Conservation (phyloP, 257 asterid genomes). For the Lycium ferocissimum region DNA sequence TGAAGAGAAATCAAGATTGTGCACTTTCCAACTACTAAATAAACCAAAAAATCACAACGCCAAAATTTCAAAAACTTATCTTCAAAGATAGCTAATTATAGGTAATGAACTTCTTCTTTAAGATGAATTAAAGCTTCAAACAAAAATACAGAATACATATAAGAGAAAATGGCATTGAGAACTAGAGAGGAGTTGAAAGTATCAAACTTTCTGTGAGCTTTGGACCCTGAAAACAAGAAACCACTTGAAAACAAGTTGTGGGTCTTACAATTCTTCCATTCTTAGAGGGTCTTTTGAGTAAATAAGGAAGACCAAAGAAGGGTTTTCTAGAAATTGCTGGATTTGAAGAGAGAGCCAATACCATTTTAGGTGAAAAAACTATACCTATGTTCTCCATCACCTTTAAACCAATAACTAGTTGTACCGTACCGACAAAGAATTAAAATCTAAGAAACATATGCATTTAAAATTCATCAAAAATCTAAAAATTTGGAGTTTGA, state of each 20-base stretch:
- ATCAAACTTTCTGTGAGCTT: slow-evolving; percentile 63
- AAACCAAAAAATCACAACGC: too few relatives aligned
- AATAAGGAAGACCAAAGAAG: slow-evolving; percentile 60
- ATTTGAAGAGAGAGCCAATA: slow-evolving; percentile 62
- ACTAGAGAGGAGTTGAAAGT: slow-evolving; percentile 27
- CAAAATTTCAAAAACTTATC: not conserved
- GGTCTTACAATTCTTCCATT: slow-evolving; percentile 44
- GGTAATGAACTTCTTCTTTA: not conserved
- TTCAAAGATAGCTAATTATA: not conserved
- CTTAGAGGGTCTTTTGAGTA: slow-evolving; percentile 46
- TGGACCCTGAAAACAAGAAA: slow-evolving; percentile 52
- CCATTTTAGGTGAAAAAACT: slow-evolving; percentile 71
- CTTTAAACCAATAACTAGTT: not conserved
- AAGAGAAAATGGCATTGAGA: not conserved
- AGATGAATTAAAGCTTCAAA: not conserved
- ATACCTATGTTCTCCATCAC: slow-evolving; percentile 70
- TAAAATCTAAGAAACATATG: too few relatives aligned
- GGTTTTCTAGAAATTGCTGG: slow-evolving; percentile 54
- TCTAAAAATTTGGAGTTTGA: too few relatives aligned
- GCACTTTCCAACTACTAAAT: too few relatives aligned
- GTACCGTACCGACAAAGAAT: too few relatives aligned
- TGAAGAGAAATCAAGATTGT: too few relatives aligned
- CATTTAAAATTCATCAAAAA: too few relatives aligned
- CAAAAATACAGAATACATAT: not conserved
- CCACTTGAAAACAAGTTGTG: slow-evolving; percentile 47